Evolutionary conservation across 768 basidiomycete genomes (phyloP), one percentile per base, ranked within the genome.

Genomic region (Cyathus striatus): DNA sequence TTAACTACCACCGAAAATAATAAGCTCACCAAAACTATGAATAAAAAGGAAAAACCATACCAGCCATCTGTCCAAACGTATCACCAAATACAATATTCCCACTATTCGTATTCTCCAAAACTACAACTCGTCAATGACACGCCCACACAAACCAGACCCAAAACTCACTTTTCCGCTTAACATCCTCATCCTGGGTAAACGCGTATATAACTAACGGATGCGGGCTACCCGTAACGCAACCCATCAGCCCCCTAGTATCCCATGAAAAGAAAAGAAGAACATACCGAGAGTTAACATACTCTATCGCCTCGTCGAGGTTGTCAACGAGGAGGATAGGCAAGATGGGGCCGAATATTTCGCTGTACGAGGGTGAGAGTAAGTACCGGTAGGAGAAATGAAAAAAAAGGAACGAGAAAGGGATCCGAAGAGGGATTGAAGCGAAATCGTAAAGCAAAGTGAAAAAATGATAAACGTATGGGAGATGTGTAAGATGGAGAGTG

Each of bases 301-400:
- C 64, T 26, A 85, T 63, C 0, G 79, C 85, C 16, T 77, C 75
- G 2, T 78, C 69, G 6, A 83, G 41, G 39, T 58, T 64, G 22
- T 79, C 74, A 1, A 88, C 72, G 0, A 76, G 63, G 10, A 87
- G 51, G 37, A 90, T 67, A 1, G 86, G 78, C 5, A 89, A 52
- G 18, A 89, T 56, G 0, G 86, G 87, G 0, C 84, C 87, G 49
- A 90, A 90, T 2, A 87, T 57, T 56, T 89, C 87, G 47, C 85
- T 86, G 49, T 4, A 40, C 23, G 16, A 36, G 25, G 39, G 23
- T 30, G 27, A 30, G 27, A 7, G 27, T 9, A 30, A 9, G 27
- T 9, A 30, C 27, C 27, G n/a, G n/a, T 30, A 7, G n/a, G 27
- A 7, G 27, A 17, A 5, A 16, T 25, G 37, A 3, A 20, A 18